Conservation (phyloP, 2,329 filamentous ascomycete genomes). For the Paradendryphiella salina region DNA sequence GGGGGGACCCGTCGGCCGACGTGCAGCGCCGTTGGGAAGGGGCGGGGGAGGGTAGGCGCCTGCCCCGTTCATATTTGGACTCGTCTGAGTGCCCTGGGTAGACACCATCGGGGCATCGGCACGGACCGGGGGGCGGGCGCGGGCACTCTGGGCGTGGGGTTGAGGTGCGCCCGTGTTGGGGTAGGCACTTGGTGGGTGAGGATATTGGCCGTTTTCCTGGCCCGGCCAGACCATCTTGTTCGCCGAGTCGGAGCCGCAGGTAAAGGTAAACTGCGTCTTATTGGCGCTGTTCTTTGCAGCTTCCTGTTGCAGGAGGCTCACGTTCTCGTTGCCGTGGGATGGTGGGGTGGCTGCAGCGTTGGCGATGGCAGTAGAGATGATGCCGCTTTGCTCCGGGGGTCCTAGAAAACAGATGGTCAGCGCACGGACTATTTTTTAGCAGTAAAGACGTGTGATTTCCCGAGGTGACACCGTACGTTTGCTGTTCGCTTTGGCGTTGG, state of each 20-base stretch:
- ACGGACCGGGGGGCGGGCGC: conserved; percentile 37
- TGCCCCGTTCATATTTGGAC: conserved; percentile 53
- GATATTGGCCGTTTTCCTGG: conserved; percentile 51
- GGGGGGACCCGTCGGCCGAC: conserved; percentile 46
- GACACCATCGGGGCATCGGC: conserved; percentile 49
- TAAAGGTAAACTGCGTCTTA: conserved; percentile 94
- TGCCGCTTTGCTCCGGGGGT: conserved; percentile 65
- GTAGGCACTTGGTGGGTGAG: conserved; percentile 47
- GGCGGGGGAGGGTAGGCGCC: conserved; percentile 27
- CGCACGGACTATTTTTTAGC: conserved; percentile 35
- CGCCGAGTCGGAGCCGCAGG: conserved; percentile 85
- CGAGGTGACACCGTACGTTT: conserved; percentile 45
- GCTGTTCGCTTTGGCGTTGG: conserved; percentile 50
- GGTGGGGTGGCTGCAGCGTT: conserved; percentile 65
- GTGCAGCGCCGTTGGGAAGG: conserved; percentile 30
- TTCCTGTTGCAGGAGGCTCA: conserved; percentile 75
- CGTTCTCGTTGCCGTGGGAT: conserved; percentile 69
- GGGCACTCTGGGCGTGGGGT: conserved; percentile 25
- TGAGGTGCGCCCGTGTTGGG: conserved; percentile 27
- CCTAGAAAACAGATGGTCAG: conserved; percentile 46
- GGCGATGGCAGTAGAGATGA: conserved; percentile 90
- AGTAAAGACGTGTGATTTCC: conserved; percentile 27
- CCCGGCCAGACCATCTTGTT: conserved; percentile 77
- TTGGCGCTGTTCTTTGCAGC: conserved; percentile 65
- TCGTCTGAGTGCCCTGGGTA: conserved; percentile 61